Evolutionary conservation across 1,139 yeast genomes (phyloP), one percentile per base, ranked within the genome.

Genomic region (Pichia norvegensis): DNA sequence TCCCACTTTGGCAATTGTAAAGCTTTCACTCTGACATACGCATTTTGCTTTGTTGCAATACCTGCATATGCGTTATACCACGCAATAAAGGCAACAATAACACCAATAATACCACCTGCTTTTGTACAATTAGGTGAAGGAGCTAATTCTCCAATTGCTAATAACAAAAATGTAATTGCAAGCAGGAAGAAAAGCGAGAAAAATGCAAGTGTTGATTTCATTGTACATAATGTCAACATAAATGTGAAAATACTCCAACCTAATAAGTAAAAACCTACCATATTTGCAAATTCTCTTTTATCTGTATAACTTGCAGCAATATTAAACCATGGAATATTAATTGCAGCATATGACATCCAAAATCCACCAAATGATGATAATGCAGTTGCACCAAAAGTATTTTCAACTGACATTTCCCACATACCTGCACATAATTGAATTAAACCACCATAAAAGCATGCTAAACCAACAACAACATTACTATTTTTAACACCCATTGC

Each of bases 1-100:
- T 27, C 31, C 5, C 31, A 5, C 31, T 27, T 27, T 9, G 67
- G 67, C 29, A 63, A 49, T 33, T 55, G 55, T 25, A 77, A 55
- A n/a, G 83, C 79, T 58, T 70, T 73, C 43, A 81, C 72, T 25
- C 74, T 67, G 46, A 85, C 48, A 65, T 83, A 85, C 35, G 86
- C 70, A 67, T 83, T 87, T 64, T 77, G 84, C 57, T 66, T 67
- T 53, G 74, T 84, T 43, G 94, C 85, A 46, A 87, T 65, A 79
- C 95, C 95, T n/a, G 95, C 94, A 57, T 78, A 85, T 7, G 95
- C 95, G 63, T 85, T 85, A 62, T 86, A 87, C 90, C 92, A 87
- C 14, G 95, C 95, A 45, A 78, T 63, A 56, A 84, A 77, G 1
- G 95, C 85, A 36, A 90, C 80, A 35, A 86, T 63, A n/a, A 87